Conservation (phyloP, 2,329 filamentous ascomycete species). For the Ceratocystis destructans region DNA sequence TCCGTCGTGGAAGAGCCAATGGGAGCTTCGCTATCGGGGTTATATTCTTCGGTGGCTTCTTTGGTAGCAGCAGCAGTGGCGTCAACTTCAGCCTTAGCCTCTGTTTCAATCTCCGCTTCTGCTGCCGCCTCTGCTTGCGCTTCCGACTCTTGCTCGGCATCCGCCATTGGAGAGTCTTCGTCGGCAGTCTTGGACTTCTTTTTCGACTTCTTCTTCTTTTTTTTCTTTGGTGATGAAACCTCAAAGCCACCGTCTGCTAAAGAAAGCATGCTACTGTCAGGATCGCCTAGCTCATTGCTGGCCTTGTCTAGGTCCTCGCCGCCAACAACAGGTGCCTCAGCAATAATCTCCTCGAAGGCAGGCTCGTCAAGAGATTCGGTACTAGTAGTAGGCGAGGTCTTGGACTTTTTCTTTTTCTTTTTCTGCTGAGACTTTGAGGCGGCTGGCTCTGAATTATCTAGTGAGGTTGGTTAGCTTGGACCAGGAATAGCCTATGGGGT, state of each 20-base stretch:
- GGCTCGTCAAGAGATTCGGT: not conserved
- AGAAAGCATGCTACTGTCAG: not conserved
- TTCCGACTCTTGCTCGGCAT: not conserved
- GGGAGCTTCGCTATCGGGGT: slow-evolving; percentile 12
- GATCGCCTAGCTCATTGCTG: not conserved
- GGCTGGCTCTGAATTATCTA: not conserved
- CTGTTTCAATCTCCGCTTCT: not conserved
- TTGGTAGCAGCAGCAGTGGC: not conserved
- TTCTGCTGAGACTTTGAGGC: slow-evolving; percentile 12
- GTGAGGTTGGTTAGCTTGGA: not conserved
- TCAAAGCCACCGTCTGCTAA: not conserved
- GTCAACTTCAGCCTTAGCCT: not conserved
- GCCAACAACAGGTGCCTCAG: not conserved
- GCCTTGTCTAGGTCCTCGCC: not conserved
- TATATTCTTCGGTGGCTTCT: not conserved
- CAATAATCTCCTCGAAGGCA: not conserved
- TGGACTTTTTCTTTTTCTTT: slow-evolving; percentile 15
- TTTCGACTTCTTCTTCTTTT: slow-evolving; percentile 15
- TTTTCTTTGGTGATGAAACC: slow-evolving; percentile 5
- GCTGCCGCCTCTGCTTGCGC: not conserved
- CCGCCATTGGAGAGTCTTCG: not conserved
- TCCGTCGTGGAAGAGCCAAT: not conserved
- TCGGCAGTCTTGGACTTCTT: slow-evolving; percentile 12
- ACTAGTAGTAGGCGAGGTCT: slow-evolving; percentile 9
- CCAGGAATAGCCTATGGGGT: not conserved